Evolutionary conservation across 2,329 filamentous ascomycete species (phyloP), one percentile per base, ranked within the genome.

Genomic region (Aotearoamyces nothofagi): DNA sequence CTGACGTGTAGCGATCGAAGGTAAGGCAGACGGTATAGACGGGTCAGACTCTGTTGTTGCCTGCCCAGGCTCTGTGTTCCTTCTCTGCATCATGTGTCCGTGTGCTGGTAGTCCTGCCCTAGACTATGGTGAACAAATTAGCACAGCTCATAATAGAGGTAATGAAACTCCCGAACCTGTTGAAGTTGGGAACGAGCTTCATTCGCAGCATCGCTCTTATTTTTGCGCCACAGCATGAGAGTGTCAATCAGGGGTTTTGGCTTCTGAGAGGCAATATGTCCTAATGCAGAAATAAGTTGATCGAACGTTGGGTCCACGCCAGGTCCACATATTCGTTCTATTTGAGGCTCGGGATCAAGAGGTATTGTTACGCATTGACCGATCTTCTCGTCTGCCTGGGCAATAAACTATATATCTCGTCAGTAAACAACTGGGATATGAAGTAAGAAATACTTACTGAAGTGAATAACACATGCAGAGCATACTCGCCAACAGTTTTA

Each of bases 221-320:
- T 81, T 54, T 94, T 96, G 32, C 90, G 75, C 90, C 90, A 98
- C 17, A 92, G 68, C 82, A 98, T 98, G 52, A 98, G 84, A 12
- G 82, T 86, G 53, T 98, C 90, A 45, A 98, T 94, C 29, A 98
- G 57, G 4, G 84, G 81, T 50, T 92, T 96, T 4, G 92, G 92
- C 48, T 92, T 92, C 40, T 86, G 79, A 34, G 83, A 80, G 30
- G 87, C 83, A 46, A 98, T 93, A 50, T 96, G 87, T 3, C 90
- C 90, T 22, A 98, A 64, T 10, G 92, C 90, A 15, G 77, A 74
- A 39, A 98, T 92, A 44, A 93, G 70, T 55, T 96, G 87, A 52
- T 98, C 90, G 49, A 98, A 98, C 8, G 71, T 73, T 2, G 77
- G 67, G 50, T 98, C 90, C 22, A 80, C 79, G 10, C 86, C 84